A percentile compares a stretch with the other conserved stretches of the same genome.
Evolutionary conservation across 2,329 filamentous ascomycete species (phyloP).

Genomic region (Dendryphion nanum): DNA sequence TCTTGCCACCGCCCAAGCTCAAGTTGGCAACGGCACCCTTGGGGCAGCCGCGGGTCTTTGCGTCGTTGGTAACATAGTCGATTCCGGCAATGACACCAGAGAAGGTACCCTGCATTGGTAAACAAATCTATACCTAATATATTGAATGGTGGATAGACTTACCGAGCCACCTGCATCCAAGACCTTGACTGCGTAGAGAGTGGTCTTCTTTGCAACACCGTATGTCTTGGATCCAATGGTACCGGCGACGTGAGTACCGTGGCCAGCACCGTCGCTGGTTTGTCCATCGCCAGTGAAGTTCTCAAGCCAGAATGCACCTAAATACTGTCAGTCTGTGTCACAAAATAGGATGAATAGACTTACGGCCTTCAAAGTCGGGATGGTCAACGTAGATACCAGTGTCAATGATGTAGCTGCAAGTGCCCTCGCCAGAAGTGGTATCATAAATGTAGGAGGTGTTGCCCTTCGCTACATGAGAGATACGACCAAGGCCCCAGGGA

Average conservation of each 20-base stretch:
- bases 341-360: slow-evolving; percentile 4
- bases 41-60: slow-evolving; percentile 18
- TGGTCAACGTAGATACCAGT: slow-evolving; percentile 61
- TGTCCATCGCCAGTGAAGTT: slow-evolving; percentile 23
- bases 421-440: slow-evolving; percentile 32
- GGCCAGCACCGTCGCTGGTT: slow-evolving; percentile 26
- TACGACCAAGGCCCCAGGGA: slow-evolving; percentile 41
- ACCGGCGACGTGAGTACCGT: slow-evolving; percentile 39
- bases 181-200: slow-evolving; percentile 37
- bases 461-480: slow-evolving; percentile 33
- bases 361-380: slow-evolving; percentile 37
- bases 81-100: slow-evolving; percentile 28
- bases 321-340: slow-evolving; percentile 1
- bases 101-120: slow-evolving; percentile 11
- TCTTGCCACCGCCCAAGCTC: slow-evolving; percentile 32
- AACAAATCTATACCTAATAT: too few species aligned
- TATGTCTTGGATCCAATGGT: slow-evolving; percentile 32
- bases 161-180: slow-evolving; percentile 34
- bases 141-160: slow-evolving; percentile 8
- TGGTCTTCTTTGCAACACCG: slow-evolving; percentile 36
- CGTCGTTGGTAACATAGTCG: slow-evolving; percentile 17
- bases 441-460: slow-evolving; percentile 39
- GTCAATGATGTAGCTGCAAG: slow-evolving; percentile 62
- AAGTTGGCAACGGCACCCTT: slow-evolving; percentile 33
- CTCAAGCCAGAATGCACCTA: slow-evolving; percentile 25